Conservation (phyloP, 768 basidiomycete species). For the Nidularia sp. region DNA sequence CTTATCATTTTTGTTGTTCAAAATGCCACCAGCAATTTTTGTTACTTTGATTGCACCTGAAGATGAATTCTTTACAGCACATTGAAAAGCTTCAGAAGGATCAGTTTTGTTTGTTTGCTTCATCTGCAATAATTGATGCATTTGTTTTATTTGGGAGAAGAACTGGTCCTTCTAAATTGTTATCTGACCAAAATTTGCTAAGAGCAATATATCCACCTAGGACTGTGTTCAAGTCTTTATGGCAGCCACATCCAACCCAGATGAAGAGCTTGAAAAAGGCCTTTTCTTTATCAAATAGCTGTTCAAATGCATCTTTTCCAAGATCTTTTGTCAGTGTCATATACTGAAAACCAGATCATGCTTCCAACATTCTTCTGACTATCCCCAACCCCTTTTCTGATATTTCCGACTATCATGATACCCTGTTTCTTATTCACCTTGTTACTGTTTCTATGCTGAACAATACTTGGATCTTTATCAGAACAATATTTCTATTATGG, state of each 20-base stretch:
- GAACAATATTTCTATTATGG: too few species aligned
- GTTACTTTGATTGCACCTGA: too few species aligned
- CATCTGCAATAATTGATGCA: not conserved
- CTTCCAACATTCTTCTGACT: too few species aligned
- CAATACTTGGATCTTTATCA: too few species aligned
- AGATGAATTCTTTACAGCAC: not conserved
- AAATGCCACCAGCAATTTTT: too few species aligned
- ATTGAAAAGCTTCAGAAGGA: not conserved
- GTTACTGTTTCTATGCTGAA: too few species aligned
- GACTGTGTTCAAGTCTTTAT: conserved; percentile 27
- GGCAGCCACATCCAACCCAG: conserved; percentile 25
- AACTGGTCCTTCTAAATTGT: not conserved
- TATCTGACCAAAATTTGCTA: conserved; percentile 21
- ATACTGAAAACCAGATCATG: too few species aligned
- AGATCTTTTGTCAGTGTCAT: not conserved
- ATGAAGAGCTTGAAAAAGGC: conserved; percentile 17
- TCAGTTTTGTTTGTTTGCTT: not conserved
- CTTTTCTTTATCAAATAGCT: conserved; percentile 10
- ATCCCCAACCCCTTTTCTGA: too few species aligned
- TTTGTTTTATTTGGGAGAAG: not conserved
- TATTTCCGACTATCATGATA: too few species aligned
- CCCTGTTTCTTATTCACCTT: too few species aligned
- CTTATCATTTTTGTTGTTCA: too few species aligned
- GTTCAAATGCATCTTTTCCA: conserved; percentile 8
- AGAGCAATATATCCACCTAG: conserved; percentile 17